Evolutionary conservation across 1,284 basidiomycete genomes (phyloP).

Genomic region (Tetrapyrgos nigripes): DNA sequence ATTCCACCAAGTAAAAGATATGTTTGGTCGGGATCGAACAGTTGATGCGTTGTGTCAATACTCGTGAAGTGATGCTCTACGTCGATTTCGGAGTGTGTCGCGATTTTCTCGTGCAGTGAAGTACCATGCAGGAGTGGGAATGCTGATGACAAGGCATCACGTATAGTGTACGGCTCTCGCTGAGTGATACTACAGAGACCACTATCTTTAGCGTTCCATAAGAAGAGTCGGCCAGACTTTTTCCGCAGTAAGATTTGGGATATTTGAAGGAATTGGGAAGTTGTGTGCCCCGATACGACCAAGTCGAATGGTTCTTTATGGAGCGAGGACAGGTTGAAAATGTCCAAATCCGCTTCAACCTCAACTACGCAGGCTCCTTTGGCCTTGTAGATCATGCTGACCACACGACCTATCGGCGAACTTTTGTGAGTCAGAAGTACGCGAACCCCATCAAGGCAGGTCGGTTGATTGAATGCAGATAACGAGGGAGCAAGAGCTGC

Average conservation of each 20-base stretch:
- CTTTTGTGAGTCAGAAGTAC: conserved; percentile 23
- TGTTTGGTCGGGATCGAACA: conserved; percentile 22
- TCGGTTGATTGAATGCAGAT: conserved; percentile 10
- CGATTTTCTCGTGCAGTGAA: not conserved
- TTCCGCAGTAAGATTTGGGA: not conserved
- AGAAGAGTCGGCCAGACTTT: not conserved
- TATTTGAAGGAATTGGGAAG: not conserved
- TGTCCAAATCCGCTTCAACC: not conserved
- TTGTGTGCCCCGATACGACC: not conserved
- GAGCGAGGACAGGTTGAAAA: not conserved
- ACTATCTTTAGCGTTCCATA: not conserved
- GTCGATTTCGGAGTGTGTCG: not conserved
- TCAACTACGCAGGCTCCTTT: not conserved
- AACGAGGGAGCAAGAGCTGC: conserved; percentile 21
- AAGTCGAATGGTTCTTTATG: not conserved
- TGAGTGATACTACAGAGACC: not conserved
- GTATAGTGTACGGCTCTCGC: not conserved
- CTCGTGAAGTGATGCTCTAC: not conserved
- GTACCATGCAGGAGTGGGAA: too few relatives aligned
- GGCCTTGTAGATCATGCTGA: not conserved
- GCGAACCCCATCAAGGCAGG: conserved; percentile 14
- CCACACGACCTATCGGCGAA: not conserved
- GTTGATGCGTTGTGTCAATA: not conserved
- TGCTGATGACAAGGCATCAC: not conserved
- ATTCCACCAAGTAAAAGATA: conserved; percentile 39